Evolutionary conservation across 352 stramenopile genomes (phyloP).

Genomic region (Pythium guiyangense): DNA sequence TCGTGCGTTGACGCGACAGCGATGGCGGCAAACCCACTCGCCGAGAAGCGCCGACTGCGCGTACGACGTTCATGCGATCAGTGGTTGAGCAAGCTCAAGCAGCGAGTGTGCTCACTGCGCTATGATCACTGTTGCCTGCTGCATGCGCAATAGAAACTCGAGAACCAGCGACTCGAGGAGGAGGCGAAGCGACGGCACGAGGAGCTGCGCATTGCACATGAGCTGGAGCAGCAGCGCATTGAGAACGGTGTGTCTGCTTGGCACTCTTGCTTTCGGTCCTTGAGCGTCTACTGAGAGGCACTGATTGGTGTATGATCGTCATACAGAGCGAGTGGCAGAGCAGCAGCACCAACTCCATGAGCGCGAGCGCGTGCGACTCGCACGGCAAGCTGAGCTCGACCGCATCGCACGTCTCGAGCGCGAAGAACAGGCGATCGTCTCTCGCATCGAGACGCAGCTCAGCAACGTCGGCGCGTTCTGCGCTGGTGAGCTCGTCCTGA

Average conservation of each 20-base stretch:
- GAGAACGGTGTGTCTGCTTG: slow-evolving; percentile 30
- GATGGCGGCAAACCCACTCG: slow-evolving; percentile 22
- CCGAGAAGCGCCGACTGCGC: slow-evolving; percentile 33
- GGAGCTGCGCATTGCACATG: slow-evolving; percentile 31
- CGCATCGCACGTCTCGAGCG: slow-evolving; percentile 39
- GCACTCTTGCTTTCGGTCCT: no score
- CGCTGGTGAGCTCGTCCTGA: slow-evolving; percentile 25
- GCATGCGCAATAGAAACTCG: slow-evolving; percentile 55
- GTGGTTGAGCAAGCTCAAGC: no score
- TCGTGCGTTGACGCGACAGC: no score
- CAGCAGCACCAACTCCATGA: slow-evolving; percentile 32
- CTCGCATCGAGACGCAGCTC: slow-evolving; percentile 39
- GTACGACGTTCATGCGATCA: no score
- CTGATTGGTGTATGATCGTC: not conserved
- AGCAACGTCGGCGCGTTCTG: slow-evolving; percentile 48
- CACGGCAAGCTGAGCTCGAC: slow-evolving; percentile 26
- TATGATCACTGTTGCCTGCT: not conserved
- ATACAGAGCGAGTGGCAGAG: slow-evolving; percentile 30
- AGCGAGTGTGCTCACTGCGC: no score
- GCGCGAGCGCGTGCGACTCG: slow-evolving; percentile 18
- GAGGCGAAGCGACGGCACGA: slow-evolving; percentile 44
- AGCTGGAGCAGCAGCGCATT: slow-evolving; percentile 35
- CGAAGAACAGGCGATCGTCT: slow-evolving; percentile 25
- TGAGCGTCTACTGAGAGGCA: no score
- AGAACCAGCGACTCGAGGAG: slow-evolving; percentile 62